phyloP scores from a whole-genome alignment of 495 filamentous ascomycete species.

The Hypoxylon fragiforme region DNA sequence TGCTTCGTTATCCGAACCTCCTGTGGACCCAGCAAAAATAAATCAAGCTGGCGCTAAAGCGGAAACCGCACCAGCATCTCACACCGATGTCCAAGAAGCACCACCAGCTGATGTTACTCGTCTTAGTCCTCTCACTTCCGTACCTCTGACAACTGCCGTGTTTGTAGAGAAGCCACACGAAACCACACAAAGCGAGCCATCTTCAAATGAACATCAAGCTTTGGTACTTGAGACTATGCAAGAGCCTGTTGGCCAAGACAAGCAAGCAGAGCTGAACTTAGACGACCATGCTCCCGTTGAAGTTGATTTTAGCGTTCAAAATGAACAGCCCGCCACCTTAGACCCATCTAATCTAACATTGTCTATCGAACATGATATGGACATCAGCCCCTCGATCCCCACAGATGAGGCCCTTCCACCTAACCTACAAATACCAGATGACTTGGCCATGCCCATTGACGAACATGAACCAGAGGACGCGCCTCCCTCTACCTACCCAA shows the following conservation, averaged over 20 bases:
- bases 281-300: conserved; percentile 7
- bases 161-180: conserved; percentile 4
- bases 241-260: conserved; percentile 1
- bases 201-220: conserved; percentile 14
- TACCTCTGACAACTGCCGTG: conserved; percentile 9
- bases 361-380: conserved; percentile 38
- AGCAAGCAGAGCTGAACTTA: background rate
- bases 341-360: conserved; percentile 44
- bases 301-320: conserved; percentile 4
- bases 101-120: conserved; percentile 1
- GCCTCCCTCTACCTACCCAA: conserved; percentile 15
- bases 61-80: conserved; percentile 1
- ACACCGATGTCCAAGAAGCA: conserved; percentile 1
- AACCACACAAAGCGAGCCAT: background rate
- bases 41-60: background rate
- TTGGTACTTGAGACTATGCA: conserved; percentile 8
- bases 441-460: conserved; percentile 13
- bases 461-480: conserved; percentile 23
- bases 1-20: conserved; percentile 3
- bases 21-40: background rate
- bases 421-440: conserved; percentile 13
- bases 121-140: conserved; percentile 11
- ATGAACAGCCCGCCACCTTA: conserved; percentile 40
- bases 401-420: conserved; percentile 25
- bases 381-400: conserved; percentile 25